Base-by-base conservation (phyloP, 179 eudicot species). In the Sideroxylon spinosum region DNA sequence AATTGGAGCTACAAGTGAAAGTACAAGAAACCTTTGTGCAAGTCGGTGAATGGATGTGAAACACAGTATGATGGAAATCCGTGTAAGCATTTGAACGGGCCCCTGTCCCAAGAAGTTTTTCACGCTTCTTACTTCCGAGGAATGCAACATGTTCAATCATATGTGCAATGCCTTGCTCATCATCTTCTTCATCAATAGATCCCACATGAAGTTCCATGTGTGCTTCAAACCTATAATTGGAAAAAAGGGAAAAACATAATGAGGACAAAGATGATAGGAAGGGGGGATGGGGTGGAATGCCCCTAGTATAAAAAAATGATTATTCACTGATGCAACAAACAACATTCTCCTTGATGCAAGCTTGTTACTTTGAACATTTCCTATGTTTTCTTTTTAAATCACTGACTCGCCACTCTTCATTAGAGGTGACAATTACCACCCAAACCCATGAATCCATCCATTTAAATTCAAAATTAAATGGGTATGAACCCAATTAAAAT, bases 71-170 rank as follows among this genome's bases (percentile, higher is more conserved):
- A 88, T 96, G 99, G 84, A 96, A 96, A 79, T 96, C 99, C 46
- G 99, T 96, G 82, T 96, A 96, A 57, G 99, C 99, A 89, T 96
- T 96, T 66, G 99, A 96, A 73, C 99, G 90, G 63, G 99, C 99
- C 67, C 99, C 99, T 32, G 98, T 96, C 37, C 97, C 98, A 44
- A 96, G 89, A 77, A 96, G 92, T 81, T 94, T 90, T 81, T 96
- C 99, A 80, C 99, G 97, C 86, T 96, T 96, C 86, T 96, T 96
- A 86, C 99, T 96, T 80, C 99, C 99, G 79, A 96, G 99, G 85
- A 96, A 96, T 60, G 99, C 99, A 82, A 96, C 99, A 89, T 96
- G 99, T 86, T 96, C 99, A 81, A 96, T 96, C 99, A 96, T 96
- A 81, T 96, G 99, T 56, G 99, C 99, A 80, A 96, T 94, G 71